These are phyloP conservation scores for Lactarius pseudohatsudake DNA, from an alignment of 768 basidiomycete species.

Conservation along the genomic window DNA sequence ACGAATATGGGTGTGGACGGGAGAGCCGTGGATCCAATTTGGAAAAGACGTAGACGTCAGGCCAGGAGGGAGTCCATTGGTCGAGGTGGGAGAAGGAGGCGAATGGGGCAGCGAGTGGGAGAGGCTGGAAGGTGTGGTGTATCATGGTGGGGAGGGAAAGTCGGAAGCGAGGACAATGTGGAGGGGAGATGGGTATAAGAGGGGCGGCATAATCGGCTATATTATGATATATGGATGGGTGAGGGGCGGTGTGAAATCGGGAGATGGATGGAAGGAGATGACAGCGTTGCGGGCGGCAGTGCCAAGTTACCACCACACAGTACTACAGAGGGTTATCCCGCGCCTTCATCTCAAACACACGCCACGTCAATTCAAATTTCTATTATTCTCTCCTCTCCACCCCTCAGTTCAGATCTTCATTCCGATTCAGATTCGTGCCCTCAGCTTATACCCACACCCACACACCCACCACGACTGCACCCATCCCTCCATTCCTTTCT, in stretches of 20 bases:
- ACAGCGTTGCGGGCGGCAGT: conserved; percentile 18
- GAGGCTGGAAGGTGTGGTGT: conserved; percentile 28
- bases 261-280: conserved; percentile 26
- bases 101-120: conserved; percentile 18
- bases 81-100: conserved; percentile 31
- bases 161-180: conserved; percentile 23
- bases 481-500: background rate
- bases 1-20: conserved; percentile 1
- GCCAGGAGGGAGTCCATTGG: conserved; percentile 23
- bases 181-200: conserved; percentile 28
- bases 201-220: conserved; percentile 26
- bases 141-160: conserved; percentile 31
- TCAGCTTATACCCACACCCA: background rate
- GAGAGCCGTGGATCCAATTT: conserved; percentile 22
- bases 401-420: background rate
- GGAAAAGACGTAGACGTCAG: conserved; percentile 10
- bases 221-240: conserved; percentile 25
- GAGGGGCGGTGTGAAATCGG: conserved; percentile 29
- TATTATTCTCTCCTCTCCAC: background rate
- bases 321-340: background rate
- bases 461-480: background rate
- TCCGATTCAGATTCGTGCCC: conserved; percentile 7
- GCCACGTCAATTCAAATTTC: conserved; percentile 16
- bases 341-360: conserved; percentile 17
- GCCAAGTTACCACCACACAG: conserved; percentile 2